Conservation (phyloP, 148 eudicot genomes). For the Chenopodium berlandieri region DNA sequence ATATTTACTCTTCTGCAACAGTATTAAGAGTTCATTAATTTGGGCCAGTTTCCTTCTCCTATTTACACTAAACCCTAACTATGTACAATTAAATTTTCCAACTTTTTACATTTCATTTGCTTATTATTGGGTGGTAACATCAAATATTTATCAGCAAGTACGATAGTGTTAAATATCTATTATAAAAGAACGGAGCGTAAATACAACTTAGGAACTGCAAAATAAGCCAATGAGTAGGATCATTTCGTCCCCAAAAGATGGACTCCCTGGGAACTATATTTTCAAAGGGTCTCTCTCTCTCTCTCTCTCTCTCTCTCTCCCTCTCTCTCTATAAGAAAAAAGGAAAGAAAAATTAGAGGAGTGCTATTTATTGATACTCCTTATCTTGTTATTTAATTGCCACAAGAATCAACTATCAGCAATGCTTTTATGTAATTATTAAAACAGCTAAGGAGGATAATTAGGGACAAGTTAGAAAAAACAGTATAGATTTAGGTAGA, state of each 20-base stretch:
- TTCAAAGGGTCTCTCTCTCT: neutral
- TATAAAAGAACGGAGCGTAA: too few species aligned
- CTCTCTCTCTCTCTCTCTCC: neutral
- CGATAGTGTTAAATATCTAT: too few species aligned
- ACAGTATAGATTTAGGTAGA: neutral
- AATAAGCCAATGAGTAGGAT: neutral
- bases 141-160: too few species aligned
- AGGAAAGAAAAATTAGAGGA: neutral
- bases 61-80: too few species aligned
- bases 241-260: neutral
- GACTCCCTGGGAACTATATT: neutral
- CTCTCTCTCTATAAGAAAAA: neutral
- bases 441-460: neutral
- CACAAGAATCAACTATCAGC: neutral
- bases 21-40: too few species aligned
- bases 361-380: neutral
- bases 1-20: too few species aligned
- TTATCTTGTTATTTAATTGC: neutral
- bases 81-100: too few species aligned
- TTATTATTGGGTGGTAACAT: too few species aligned
- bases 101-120: too few species aligned
- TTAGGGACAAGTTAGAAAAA: neutral
- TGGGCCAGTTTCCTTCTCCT: too few species aligned
- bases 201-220: neutral
- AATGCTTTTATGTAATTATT: neutral